Conservation (phyloP, 768 basidiomycete species). For the Inosperma sp. region DNA sequence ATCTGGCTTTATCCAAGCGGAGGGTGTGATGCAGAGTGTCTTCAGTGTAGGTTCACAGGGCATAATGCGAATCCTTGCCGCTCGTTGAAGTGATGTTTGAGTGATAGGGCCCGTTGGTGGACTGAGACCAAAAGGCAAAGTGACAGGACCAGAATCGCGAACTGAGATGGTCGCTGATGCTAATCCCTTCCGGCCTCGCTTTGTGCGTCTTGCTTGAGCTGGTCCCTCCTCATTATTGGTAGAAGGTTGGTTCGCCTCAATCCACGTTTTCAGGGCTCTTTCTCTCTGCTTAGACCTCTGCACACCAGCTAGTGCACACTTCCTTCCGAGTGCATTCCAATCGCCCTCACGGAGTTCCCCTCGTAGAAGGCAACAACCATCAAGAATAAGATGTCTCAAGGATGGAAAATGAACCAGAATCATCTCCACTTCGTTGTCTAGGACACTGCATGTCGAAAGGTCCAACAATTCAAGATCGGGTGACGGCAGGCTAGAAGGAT, state of each 20-base stretch:
- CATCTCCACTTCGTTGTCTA: constrained; percentile 48
- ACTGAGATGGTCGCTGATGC: constrained; percentile 64
- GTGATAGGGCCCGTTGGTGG: neutral
- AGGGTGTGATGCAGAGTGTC: constrained; percentile 45
- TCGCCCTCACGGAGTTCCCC: constrained; percentile 51
- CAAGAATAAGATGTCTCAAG: constrained; percentile 65
- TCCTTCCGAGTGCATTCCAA: constrained; percentile 58
- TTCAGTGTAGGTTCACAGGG: constrained; percentile 48
- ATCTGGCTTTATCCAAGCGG: constrained; percentile 27
- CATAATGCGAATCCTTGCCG: constrained; percentile 47
- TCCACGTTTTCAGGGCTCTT: constrained; percentile 50
- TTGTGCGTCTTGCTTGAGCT: constrained; percentile 16
- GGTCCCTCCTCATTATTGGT: constrained; percentile 2
- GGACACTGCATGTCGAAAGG: constrained; percentile 63
- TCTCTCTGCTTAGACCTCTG: constrained; percentile 63
- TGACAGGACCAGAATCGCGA: constrained; percentile 26
- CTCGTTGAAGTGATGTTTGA: neutral
- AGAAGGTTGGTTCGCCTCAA: constrained; percentile 29
- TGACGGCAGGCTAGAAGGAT: constrained; percentile 24
- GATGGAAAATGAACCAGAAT: constrained; percentile 46
- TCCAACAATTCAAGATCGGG: constrained; percentile 62
- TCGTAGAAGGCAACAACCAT: constrained; percentile 56
- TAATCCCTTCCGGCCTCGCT: constrained; percentile 56
- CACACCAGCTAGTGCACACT: constrained; percentile 58
- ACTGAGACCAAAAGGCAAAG: constrained; percentile 11